Base-by-base conservation (phyloP, 2,329 filamentous ascomycete genomes). In the Aspergillus oerlinghausenensis region DNA sequence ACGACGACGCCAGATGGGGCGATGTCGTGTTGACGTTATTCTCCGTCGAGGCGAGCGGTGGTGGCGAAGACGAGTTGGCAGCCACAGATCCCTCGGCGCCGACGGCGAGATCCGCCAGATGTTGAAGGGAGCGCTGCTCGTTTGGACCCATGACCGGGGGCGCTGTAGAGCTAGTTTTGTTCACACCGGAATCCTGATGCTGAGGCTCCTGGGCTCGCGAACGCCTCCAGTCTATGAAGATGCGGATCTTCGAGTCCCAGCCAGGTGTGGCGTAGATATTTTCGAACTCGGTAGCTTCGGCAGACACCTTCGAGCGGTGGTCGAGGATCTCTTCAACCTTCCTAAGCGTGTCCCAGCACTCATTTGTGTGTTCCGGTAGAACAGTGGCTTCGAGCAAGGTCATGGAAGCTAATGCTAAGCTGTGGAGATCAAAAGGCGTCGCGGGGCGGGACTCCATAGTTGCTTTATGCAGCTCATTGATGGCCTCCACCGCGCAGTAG, bases 301-400 rank as follows among this genome's bases (percentile, higher is more conserved):
- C 40, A 9, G 65, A 55, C 29, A 63, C 62, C 60, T 72, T 73
- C 23, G 70, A 75, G 23, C 81, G 77, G 8, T 74, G 70, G 42
- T 79, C 75, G 48, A 82, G 73, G 3, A 81, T 73, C 10, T 75
- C 71, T 52, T 83, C 79, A 3, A 82, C 80, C 52, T 79, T 79
- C 28, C 77, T 73, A n/a, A 87, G 69, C 0, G 67, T 57, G 5
- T 68, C 65, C 73, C 74, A 77, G 59, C 73, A 76, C 52, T 76
- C 69, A 49, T 63, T 68, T 2, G 70, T 59, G 49, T 72, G 62
- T 47, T 74, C 73, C 4, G 73, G 73, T 35, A 77, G 64, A 28
- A 76, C 74, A 5, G 73, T 74, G 3, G 73, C 68, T 56, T 77
- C 75, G 2, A 77, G 68, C 7, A 77, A 69, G 32, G 75, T 77